Evolutionary conservation across 768 basidiomycete genomes (phyloP).

Genomic region (Panaeolus papilionaceus): DNA sequence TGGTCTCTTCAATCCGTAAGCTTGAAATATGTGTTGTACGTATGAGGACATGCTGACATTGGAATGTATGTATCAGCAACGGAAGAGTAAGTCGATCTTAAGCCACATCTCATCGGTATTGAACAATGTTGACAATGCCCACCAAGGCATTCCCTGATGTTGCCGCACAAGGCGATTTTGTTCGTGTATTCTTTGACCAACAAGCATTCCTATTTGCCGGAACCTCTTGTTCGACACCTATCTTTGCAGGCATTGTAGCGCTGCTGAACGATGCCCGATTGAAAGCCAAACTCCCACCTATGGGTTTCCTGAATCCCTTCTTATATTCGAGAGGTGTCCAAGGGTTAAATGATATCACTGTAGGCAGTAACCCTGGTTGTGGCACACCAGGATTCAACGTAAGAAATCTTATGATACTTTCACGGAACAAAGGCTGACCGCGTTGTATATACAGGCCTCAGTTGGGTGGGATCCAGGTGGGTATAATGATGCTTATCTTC

Average conservation of each 20-base stretch:
- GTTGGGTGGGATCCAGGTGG: conserved; percentile 66
- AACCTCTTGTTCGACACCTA: conserved; percentile 70
- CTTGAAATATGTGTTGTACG: conserved; percentile 11
- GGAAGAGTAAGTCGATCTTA: conserved; percentile 7
- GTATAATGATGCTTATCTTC: conserved; percentile 24
- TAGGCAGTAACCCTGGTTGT: conserved; percentile 63
- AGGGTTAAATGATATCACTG: conserved; percentile 64
- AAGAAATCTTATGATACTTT: conserved; percentile 29
- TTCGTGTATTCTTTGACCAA: conserved; percentile 54
- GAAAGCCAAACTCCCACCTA: conserved; percentile 40
- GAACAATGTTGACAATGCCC: conserved; percentile 10
- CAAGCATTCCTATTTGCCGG: conserved; percentile 50
- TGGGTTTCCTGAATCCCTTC: conserved; percentile 76
- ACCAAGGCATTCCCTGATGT: conserved; percentile 68
- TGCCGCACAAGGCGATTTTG: conserved; percentile 59
- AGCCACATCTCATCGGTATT: neutral
- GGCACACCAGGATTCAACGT: conserved; percentile 73
- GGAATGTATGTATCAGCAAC: neutral
- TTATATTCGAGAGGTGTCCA: conserved; percentile 49
- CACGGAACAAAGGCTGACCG: neutral
- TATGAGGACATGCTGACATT: neutral
- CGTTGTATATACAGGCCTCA: conserved; percentile 43
- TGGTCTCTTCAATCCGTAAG: conserved; percentile 67
- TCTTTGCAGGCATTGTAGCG: conserved; percentile 68
- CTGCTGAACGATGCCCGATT: conserved; percentile 71